Conservation (phyloP, 1,284 basidiomycete species). For the Lentinula novae-zelandiae region DNA sequence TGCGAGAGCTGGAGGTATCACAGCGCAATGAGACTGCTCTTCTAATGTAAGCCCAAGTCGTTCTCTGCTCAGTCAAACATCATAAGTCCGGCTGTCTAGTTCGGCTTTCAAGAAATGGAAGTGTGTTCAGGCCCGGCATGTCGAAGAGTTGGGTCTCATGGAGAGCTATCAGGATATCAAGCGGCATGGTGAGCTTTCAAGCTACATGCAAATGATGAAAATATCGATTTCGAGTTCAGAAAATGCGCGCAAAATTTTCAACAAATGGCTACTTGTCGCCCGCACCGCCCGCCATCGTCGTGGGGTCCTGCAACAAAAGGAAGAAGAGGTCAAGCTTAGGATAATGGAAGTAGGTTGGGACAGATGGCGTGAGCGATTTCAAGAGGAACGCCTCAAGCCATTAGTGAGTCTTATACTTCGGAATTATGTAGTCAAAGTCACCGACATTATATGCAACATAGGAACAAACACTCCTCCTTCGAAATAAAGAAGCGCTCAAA, state of each 20-base stretch:
- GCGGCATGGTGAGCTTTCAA: constrained; percentile 53
- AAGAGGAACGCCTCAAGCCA: constrained; percentile 57
- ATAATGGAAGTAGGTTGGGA: constrained; percentile 61
- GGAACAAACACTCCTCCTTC: constrained; percentile 59
- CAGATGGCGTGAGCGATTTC: constrained; percentile 69
- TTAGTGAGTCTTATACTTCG: constrained; percentile 42
- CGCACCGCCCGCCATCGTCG: constrained; percentile 57
- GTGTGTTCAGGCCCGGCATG: constrained; percentile 51
- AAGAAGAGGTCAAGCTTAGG: constrained; percentile 54
- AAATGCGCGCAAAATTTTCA: constrained; percentile 61
- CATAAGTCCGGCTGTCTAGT: constrained; percentile 28
- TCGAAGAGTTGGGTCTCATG: constrained; percentile 70
- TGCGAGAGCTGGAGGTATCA: constrained; percentile 59
- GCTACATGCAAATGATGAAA: neutral
- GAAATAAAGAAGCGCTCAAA: constrained; percentile 55
- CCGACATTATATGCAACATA: constrained; percentile 22
- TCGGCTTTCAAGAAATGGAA: constrained; percentile 68
- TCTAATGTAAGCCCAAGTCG: constrained; percentile 39
- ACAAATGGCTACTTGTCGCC: constrained; percentile 62
- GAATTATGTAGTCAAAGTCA: neutral
- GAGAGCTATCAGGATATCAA: constrained; percentile 77
- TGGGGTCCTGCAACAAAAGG: constrained; percentile 51
- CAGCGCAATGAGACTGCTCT: constrained; percentile 46
- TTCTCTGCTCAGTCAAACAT: neutral
- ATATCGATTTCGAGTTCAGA: constrained; percentile 37